Evolutionary conservation across 2,329 filamentous ascomycete species (phyloP).

Genomic region (Graphiopsis chlorocephala): DNA sequence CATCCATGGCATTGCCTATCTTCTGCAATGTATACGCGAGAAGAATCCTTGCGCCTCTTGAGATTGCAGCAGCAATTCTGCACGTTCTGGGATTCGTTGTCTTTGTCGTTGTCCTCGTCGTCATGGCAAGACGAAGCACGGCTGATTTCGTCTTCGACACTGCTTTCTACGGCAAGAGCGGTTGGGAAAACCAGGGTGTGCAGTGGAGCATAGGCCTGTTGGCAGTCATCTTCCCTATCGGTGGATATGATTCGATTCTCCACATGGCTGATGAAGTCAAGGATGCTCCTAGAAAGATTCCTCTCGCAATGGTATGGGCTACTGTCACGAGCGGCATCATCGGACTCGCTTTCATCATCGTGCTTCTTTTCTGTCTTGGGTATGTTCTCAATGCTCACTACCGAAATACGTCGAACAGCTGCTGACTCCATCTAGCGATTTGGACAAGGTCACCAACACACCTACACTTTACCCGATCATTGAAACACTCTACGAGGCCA

Average conservation of each 20-base stretch:
- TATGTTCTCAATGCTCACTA: not conserved
- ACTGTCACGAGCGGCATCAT: constrained; percentile 43
- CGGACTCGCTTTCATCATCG: constrained; percentile 43
- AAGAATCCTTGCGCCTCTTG: constrained; percentile 37
- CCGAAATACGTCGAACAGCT: not conserved
- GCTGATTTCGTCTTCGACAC: constrained; percentile 35
- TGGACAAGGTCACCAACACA: constrained; percentile 24
- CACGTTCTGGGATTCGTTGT: constrained; percentile 39
- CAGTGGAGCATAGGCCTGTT: constrained; percentile 41
- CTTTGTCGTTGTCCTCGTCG: constrained; percentile 29
- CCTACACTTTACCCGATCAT: constrained; percentile 43
- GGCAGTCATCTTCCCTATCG: constrained; percentile 34
- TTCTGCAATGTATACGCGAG: not conserved
- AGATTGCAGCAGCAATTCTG: constrained; percentile 37
- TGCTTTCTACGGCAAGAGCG: constrained; percentile 28
- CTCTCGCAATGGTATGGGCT: constrained; percentile 45
- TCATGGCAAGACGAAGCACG: constrained; percentile 35
- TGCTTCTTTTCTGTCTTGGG: constrained; percentile 41
- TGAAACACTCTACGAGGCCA: constrained; percentile 30
- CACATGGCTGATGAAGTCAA: constrained; percentile 48
- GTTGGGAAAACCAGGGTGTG: constrained; percentile 36
- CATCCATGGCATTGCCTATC: not conserved
- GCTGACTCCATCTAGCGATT: constrained; percentile 24
- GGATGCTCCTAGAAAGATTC: constrained; percentile 40
- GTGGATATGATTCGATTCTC: constrained; percentile 48